Percentiles rank a stretch among this genome's conserved stretches.
Evolutionary conservation across 805 yeast species (phyloP).

Genomic region (Candida schatavii): DNA sequence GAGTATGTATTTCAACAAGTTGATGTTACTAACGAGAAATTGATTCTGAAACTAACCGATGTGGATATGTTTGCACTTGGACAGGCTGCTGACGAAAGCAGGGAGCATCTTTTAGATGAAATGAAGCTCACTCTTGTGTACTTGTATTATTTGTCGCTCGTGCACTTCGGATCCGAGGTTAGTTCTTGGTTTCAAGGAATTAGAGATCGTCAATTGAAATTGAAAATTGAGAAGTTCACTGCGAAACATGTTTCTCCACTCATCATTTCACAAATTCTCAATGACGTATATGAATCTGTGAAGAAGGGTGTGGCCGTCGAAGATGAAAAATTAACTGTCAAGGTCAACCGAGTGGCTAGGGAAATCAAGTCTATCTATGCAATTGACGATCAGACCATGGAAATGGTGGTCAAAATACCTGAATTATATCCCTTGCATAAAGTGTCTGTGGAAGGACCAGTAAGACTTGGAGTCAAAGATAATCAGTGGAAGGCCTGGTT

Average conservation of each 20-base stretch:
- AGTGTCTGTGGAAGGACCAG: constrained; percentile 72
- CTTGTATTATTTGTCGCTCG: constrained; percentile 48
- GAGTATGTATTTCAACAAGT: constrained; percentile 53
- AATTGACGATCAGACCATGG: constrained; percentile 86
- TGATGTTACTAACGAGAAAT: constrained; percentile 26
- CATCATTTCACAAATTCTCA: constrained; percentile 56
- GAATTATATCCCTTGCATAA: constrained; percentile 72
- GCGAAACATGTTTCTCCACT: constrained; percentile 60
- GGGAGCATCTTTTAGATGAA: constrained; percentile 21
- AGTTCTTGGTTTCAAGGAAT: constrained; percentile 71
- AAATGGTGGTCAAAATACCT: constrained; percentile 74
- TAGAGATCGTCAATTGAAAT: constrained; percentile 63
- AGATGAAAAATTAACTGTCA: constrained; percentile 53
- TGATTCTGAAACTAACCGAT: neutral
- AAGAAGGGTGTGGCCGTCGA: constrained; percentile 20
- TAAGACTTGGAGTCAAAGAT: constrained; percentile 85
- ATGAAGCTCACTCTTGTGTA: constrained; percentile 43
- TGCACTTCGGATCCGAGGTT: constrained; percentile 52
- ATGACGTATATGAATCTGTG: constrained; percentile 45
- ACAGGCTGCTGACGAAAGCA: neutral
- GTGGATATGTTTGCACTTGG: neutral
- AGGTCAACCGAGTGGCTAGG: constrained; percentile 55
- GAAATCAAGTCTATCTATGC: constrained; percentile 72
- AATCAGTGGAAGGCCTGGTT: constrained; percentile 95
- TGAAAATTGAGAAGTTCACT: constrained; percentile 61